These are phyloP conservation scores for Begonia fuchsioides DNA, from an alignment of 306 rosid genomes.

Conservation along the genomic window DNA sequence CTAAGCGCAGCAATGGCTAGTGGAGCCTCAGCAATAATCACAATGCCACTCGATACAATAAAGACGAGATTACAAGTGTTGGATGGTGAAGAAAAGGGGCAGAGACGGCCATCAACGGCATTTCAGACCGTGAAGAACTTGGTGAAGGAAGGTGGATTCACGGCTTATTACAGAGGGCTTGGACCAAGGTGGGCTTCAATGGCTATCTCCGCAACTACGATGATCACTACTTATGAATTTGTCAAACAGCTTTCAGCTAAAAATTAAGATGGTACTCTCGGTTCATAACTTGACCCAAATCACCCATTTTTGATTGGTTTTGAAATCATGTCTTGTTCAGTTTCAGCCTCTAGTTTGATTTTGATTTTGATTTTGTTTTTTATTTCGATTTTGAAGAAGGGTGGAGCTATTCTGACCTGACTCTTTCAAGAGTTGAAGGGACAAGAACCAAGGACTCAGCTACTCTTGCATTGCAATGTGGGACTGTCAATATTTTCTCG, in stretches of 20 bases:
- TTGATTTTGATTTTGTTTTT: too few species aligned
- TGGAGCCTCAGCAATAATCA: slow-evolving; percentile 76
- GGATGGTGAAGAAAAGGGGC: slow-evolving; percentile 75
- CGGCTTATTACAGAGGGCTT: slow-evolving; percentile 87
- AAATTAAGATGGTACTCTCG: slow-evolving; percentile 19
- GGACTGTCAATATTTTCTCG: too few species aligned
- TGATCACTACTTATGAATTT: slow-evolving; percentile 93
- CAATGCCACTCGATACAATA: slow-evolving; percentile 82
- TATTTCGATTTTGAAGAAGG: too few species aligned
- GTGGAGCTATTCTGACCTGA: too few species aligned
- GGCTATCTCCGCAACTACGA: slow-evolving; percentile 93
- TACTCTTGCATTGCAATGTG: too few species aligned
- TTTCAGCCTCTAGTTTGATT: too few species aligned
- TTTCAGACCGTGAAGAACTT: slow-evolving; percentile 50
- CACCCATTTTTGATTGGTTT: too few species aligned
- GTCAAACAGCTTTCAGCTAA: slow-evolving; percentile 75
- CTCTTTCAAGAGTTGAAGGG: too few species aligned
- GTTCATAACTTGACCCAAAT: too few species aligned
- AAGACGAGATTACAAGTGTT: slow-evolving; percentile 90
- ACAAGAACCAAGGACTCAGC: too few species aligned
- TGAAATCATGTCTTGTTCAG: too few species aligned
- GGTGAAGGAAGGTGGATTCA: slow-evolving; percentile 71
- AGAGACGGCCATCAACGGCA: slow-evolving; percentile 46
- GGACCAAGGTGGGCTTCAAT: slow-evolving; percentile 94
- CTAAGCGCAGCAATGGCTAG: slow-evolving; percentile 83